These are phyloP conservation scores for Cephalotrichum gorgonifer DNA, from an alignment of 2,329 filamentous ascomycete genomes.

Conservation along the genomic window DNA sequence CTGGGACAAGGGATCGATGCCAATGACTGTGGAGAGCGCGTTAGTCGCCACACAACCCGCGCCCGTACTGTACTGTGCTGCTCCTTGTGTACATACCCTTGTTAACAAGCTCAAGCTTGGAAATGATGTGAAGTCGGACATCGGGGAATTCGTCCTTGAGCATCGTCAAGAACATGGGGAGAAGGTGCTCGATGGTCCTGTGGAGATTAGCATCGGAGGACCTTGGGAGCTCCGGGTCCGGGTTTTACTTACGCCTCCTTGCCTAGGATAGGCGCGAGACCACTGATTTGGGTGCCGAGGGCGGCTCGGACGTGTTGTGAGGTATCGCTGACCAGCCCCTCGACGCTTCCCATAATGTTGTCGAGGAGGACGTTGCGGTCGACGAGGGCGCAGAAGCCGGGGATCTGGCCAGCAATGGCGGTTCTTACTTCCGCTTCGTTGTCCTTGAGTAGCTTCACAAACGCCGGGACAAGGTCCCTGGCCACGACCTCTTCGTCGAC, in stretches of 20 bases:
- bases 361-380: slow-evolving; percentile 81
- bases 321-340: slow-evolving; percentile 89
- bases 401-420: slow-evolving; percentile 94
- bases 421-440: slow-evolving; percentile 96
- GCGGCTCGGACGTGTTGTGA: slow-evolving; percentile 96
- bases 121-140: slow-evolving; percentile 96
- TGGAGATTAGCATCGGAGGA: slow-evolving; percentile 11
- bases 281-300: slow-evolving; percentile 92
- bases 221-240: not conserved
- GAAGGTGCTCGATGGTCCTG: slow-evolving; percentile 88
- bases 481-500: slow-evolving; percentile 95
- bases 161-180: slow-evolving; percentile 99
- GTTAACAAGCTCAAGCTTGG: slow-evolving; percentile 97
- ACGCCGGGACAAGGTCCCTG: slow-evolving; percentile 87
- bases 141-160: slow-evolving; percentile 99
- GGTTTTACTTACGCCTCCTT: slow-evolving; percentile 73
- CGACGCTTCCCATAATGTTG: slow-evolving; percentile 93
- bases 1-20: slow-evolving; percentile 92
- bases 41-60: not conserved
- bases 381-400: slow-evolving; percentile 86
- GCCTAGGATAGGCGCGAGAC: slow-evolving; percentile 89
- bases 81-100: slow-evolving; percentile 62
- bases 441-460: slow-evolving; percentile 95
- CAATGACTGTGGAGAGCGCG: slow-evolving; percentile 60
- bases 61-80: not conserved